Base-by-base conservation (phyloP, 148 eudicot species). In the Rhododendron griersonianum region DNA sequence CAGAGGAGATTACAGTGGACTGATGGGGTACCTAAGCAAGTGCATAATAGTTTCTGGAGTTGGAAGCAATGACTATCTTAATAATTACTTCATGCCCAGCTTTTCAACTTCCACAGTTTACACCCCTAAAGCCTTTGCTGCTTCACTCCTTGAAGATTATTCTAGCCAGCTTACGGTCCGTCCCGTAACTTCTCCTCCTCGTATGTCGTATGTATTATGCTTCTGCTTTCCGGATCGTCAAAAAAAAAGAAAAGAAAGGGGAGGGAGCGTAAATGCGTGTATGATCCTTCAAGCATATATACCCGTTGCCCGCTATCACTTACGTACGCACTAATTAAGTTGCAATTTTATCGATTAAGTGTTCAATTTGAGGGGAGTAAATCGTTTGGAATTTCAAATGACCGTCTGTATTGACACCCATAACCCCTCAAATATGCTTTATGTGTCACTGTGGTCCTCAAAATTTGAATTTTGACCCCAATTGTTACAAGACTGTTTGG, bases 1-100 rank as follows among this genome's bases (percentile, higher is more conserved):
- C 63, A 90, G 92, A 63, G 94, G 94, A 85, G 94, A 94, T 75
- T 9, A 30, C 30, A 86, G 77, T 39, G 91, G 90, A 2, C 80
- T 93, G 0, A 86, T 82, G 41, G 87, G 82, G 47, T 89, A 96
- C 86, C 87, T 96, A 4, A 93, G 90, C 90, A 93, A 91, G 63
- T 95, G 96, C 92, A 90, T 96, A 3, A 80, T 95, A 65, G 94
- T 88, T 81, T 87, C 93, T 0, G 98, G 98, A 79, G 59, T 96
- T 86, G 99, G 99, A 80, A 96, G 99, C 86, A 96, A 96, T 53
- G 99, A 96, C 88, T 96, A 96, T 86, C 95, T 96, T 53, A 96
- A 96, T 91, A 96, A 96, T 78, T 96, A 95, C 85, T 96, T 96
- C 91, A 95, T 95, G 99, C 84, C 93, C 1, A 41, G 67, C 80